These are phyloP conservation scores for Salinomyces thailandicus DNA, from an alignment of 2,329 filamentous ascomycete genomes.

Conservation along the genomic window DNA sequence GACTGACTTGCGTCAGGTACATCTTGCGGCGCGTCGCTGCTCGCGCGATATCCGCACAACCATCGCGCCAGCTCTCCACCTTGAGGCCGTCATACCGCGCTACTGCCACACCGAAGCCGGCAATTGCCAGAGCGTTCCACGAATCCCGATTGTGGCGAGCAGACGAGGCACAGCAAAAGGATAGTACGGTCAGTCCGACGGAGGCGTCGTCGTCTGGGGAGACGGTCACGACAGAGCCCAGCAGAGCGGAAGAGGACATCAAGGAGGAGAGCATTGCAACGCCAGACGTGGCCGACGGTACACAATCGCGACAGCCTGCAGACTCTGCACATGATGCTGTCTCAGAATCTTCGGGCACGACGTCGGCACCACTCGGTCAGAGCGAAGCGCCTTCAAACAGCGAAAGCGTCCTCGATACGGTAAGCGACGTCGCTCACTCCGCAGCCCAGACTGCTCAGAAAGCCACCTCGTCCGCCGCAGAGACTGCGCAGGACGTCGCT, in stretches of 20 bases:
- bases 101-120: slow-evolving; percentile 27
- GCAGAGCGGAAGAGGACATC: slow-evolving; percentile 13
- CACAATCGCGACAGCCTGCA: slow-evolving; percentile 7
- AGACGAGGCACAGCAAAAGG: slow-evolving; percentile 30
- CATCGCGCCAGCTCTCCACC: slow-evolving; percentile 34
- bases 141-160: slow-evolving; percentile 28
- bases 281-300: slow-evolving; percentile 13
- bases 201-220: slow-evolving; percentile 27
- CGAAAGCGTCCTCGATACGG: slow-evolving; percentile 4
- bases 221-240: slow-evolving; percentile 25
- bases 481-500: slow-evolving; percentile 10
- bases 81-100: slow-evolving; percentile 21
- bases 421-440: slow-evolving; percentile 8
- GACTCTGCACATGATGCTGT: slow-evolving; percentile 11
- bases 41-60: slow-evolving; percentile 42
- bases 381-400: slow-evolving; percentile 9
- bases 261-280: slow-evolving; percentile 16
- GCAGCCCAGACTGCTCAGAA: slow-evolving; percentile 9
- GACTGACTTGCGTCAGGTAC: slow-evolving; percentile 37
- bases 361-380: slow-evolving; percentile 11
- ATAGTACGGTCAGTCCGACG: slow-evolving; percentile 10
- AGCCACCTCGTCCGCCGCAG: slow-evolving; percentile 19
- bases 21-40: slow-evolving; percentile 47
- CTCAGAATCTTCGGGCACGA: slow-evolving; percentile 14
- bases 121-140: slow-evolving; percentile 27